These are phyloP conservation scores for Fusarium sp. DNA, from an alignment of 2,329 filamentous ascomycete species.

Conservation along the genomic window DNA sequence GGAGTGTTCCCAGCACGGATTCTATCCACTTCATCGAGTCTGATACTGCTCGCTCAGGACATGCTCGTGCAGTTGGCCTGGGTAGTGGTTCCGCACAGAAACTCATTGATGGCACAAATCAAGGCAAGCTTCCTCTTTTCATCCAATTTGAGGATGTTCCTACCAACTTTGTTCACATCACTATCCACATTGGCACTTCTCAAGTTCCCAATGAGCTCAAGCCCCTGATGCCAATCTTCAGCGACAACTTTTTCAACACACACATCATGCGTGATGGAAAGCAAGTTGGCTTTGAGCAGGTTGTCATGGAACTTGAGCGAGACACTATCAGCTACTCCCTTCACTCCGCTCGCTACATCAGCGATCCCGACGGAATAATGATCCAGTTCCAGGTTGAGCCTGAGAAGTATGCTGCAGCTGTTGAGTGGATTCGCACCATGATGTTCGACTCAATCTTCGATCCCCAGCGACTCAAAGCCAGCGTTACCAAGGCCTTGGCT, in stretches of 20 bases:
- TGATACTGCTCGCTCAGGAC: conserved; percentile 83
- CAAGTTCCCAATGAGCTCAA: conserved; percentile 83
- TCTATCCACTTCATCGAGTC: conserved; percentile 97
- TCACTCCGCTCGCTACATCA: conserved; percentile 73
- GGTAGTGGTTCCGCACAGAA: conserved; percentile 78
- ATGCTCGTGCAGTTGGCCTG: conserved; percentile 77
- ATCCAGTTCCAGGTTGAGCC: conserved; percentile 88
- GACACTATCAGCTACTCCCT: conserved; percentile 90
- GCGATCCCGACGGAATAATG: conserved; percentile 83
- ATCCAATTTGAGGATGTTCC: conserved; percentile 97
- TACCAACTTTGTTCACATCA: conserved; percentile 91
- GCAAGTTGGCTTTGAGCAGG: conserved; percentile 86
- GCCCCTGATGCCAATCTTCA: conserved; percentile 85
- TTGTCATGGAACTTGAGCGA: conserved; percentile 89
- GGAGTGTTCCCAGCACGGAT: conserved; percentile 84
- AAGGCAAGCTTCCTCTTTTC: conserved; percentile 78
- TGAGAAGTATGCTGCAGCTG: conserved; percentile 84
- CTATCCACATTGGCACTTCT: conserved; percentile 82
- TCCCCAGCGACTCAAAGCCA: conserved; percentile 70
- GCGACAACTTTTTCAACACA: conserved; percentile 93
- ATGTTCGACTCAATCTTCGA: conserved; percentile 94
- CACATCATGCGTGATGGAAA: conserved; percentile 83
- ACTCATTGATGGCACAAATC: conserved; percentile 75
- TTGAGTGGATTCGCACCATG: conserved; percentile 86
- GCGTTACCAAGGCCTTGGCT: conserved; percentile 83